These are phyloP conservation scores for Mucor irregularis DNA, from an alignment of 371 early-diverging fungal species.

Conservation along the genomic window DNA sequence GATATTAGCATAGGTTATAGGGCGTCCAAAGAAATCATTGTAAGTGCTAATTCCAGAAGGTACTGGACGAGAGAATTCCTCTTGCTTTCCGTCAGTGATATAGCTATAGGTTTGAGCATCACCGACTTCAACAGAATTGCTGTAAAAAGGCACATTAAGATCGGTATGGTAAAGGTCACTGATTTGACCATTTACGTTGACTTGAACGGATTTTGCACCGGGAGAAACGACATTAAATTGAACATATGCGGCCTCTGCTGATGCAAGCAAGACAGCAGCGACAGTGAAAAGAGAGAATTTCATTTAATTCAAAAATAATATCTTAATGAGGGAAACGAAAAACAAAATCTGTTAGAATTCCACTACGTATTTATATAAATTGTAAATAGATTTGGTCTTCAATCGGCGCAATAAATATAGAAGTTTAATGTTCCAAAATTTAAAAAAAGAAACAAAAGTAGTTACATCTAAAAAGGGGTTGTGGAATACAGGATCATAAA, in stretches of 20 bases:
- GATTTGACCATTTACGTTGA: slow-evolving; percentile 38
- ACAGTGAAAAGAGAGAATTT: slow-evolving; percentile 15
- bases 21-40: slow-evolving; percentile 53
- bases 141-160: slow-evolving; percentile 47
- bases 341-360: background rate
- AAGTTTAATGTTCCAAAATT: too few species aligned
- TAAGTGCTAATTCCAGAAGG: slow-evolving; percentile 21
- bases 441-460: too few species aligned
- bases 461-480: too few species aligned
- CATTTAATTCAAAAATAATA: too few species aligned
- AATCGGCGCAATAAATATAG: background rate
- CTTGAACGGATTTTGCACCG: slow-evolving; percentile 39
- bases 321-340: background rate
- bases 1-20: slow-evolving; percentile 50
- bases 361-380: background rate
- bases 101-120: slow-evolving; percentile 46
- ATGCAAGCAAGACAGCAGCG: slow-evolving; percentile 15
- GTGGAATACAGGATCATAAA: too few species aligned
- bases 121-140: slow-evolving; percentile 41
- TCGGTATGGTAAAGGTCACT: slow-evolving; percentile 31
- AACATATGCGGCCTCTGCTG: slow-evolving; percentile 36
- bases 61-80: slow-evolving; percentile 45
- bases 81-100: slow-evolving; percentile 38
- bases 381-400: too few species aligned
- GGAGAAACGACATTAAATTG: slow-evolving; percentile 56